Evolutionary conservation across 495 filamentous ascomycete species (phyloP).

Genomic region (Tuber microsphaerosporum): DNA sequence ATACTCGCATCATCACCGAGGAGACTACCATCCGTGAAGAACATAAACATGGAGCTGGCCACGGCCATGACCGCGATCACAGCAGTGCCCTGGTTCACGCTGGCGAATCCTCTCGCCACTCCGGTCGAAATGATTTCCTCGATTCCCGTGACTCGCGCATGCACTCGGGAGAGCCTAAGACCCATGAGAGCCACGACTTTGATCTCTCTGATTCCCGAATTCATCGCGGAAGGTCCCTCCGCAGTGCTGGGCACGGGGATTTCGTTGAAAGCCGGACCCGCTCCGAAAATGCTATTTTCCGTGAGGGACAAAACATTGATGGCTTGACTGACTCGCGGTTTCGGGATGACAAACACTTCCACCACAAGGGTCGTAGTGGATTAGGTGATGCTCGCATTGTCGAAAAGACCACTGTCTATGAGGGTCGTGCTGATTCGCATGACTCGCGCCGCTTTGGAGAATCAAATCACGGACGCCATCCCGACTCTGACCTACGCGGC

Average conservation of each 20-base stretch:
- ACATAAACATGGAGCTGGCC: constrained; percentile 10
- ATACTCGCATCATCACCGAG: constrained; percentile 18
- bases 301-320: background rate
- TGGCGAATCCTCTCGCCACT: background rate
- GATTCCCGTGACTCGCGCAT: background rate
- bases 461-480: background rate
- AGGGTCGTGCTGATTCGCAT: background rate
- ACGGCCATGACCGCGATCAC: constrained; percentile 17
- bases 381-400: background rate
- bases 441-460: background rate
- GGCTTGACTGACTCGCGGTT: background rate
- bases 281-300: background rate
- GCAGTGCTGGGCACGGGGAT: background rate
- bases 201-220: background rate
- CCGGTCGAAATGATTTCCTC: background rate
- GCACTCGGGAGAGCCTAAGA: background rate
- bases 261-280: background rate
- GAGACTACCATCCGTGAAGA: constrained; percentile 8
- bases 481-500: background rate
- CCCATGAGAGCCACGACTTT: background rate
- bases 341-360: background rate
- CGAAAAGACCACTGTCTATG: background rate
- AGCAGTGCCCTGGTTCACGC: constrained; percentile 18
- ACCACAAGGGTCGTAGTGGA: background rate
- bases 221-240: background rate